Evolutionary conservation across 2,329 filamentous ascomycete species (phyloP), one percentile per base, ranked within the genome.

Genomic region (Massarina eburnea): DNA sequence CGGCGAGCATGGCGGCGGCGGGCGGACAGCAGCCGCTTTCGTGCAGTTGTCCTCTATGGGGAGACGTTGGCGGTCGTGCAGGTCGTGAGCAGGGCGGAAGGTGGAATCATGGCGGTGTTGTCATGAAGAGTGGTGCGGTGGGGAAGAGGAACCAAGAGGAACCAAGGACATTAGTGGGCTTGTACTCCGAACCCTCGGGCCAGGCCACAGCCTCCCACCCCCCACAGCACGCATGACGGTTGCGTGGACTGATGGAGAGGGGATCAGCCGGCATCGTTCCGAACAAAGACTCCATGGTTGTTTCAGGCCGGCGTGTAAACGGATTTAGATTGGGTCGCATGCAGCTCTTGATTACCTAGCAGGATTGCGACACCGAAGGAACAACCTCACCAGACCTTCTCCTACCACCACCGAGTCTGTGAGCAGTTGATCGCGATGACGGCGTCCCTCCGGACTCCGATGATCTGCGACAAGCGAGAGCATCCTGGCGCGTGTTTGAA

Each of bases 1-100:
- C 62, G 41, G 64, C 61, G 44, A 70, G 59, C 66, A 70, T 68
- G 22, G n/a, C 66, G 58, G 32, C 10, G 7, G 24, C 26, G 9
- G 21, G 33, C 15, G 15, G 34, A 41, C 15, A 40, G 39, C 19
- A 18, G 35, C 9, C 39, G 43, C 20, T 15, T 8, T 30, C 27
- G 33, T 47, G 50, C 46, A 48, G 47, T 40, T 42, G 49, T 43
- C 12, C 12, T 12, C 24, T 26, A 26, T 26, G 24, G 12, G 24
- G 7, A 26, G 24, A 26, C 24, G 24, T 12, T 7, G 27, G 12
- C 12, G 12, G 27, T 30, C 12, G 27, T 37, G 48, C 22, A 48
- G 34, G n/a, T n/a, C n/a, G n/a, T n/a, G n/a, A n/a, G 12, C 27
- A 4, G 27, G 6, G 27, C 6, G 6, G 12, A 30, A 14, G 27